These are phyloP conservation scores for Paecilomyces niveus DNA, from an alignment of 2,329 filamentous ascomycete species.

Conservation along the genomic window DNA sequence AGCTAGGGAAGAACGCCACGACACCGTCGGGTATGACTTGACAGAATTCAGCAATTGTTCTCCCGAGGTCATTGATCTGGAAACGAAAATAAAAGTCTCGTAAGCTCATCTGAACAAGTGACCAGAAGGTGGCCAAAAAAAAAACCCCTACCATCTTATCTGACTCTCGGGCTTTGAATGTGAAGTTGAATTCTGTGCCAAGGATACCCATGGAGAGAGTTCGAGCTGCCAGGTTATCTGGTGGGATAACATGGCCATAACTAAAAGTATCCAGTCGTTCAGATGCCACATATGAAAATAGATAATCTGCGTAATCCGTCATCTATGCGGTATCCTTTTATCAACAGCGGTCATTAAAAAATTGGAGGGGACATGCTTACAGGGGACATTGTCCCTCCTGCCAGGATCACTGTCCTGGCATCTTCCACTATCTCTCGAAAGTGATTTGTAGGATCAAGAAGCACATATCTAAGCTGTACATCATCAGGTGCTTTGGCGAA, in stretches of 20 bases:
- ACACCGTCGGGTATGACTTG: slow-evolving; percentile 76
- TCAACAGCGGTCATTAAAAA: slow-evolving; percentile 2
- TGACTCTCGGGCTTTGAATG: slow-evolving; percentile 69
- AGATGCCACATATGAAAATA: slow-evolving; percentile 67
- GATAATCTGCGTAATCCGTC: slow-evolving; percentile 75
- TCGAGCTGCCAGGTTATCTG: slow-evolving; percentile 71
- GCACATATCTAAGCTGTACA: slow-evolving; percentile 69
- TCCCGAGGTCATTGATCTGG: slow-evolving; percentile 63
- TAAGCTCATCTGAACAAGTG: slow-evolving; percentile 1
- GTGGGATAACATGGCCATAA: slow-evolving; percentile 89
- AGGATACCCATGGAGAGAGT: slow-evolving; percentile 51
- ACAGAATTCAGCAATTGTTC: slow-evolving; percentile 64
- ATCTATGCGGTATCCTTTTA: slow-evolving; percentile 45
- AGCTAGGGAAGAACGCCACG: slow-evolving; percentile 93
- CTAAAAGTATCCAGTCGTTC: slow-evolving; percentile 70
- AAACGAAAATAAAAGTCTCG: slow-evolving; percentile 3
- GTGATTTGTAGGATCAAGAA: slow-evolving; percentile 84
- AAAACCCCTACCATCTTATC: slow-evolving; percentile 47
- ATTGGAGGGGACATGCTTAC: slow-evolving; percentile 27
- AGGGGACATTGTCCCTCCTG: slow-evolving; percentile 95
- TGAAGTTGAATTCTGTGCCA: slow-evolving; percentile 69
- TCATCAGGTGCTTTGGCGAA: slow-evolving; percentile 41
- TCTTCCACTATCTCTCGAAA: slow-evolving; percentile 82
- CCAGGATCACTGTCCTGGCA: slow-evolving; percentile 80
- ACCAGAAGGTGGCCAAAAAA: neutral